Percentiles rank a stretch among this genome's conserved stretches.
These are phyloP conservation scores for Begonia peltatifolia DNA, from an alignment of 306 rosid genomes.

Conservation along the genomic window DNA sequence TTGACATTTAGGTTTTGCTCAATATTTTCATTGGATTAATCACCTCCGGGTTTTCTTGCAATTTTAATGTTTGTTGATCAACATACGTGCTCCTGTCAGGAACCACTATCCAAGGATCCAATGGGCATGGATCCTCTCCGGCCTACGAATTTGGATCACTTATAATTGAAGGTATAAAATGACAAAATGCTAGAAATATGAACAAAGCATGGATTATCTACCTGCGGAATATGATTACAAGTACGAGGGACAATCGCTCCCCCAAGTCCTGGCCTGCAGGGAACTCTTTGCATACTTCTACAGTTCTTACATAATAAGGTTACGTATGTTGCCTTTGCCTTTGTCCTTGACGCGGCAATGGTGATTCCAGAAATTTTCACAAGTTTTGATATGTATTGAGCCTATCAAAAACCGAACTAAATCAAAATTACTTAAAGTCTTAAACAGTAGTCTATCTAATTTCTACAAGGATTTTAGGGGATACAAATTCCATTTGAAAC, in stretches of 20 bases:
- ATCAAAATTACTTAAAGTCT: neutral
- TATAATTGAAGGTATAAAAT: too few relatives aligned
- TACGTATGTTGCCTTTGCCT: slow-evolving; percentile 96
- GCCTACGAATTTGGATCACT: slow-evolving; percentile 20
- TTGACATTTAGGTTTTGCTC: neutral
- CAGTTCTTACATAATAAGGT: slow-evolving; percentile 83
- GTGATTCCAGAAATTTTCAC: slow-evolving; percentile 84
- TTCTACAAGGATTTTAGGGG: too few relatives aligned
- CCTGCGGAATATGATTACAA: slow-evolving; percentile 90
- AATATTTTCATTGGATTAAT: neutral
- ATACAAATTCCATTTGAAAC: too few relatives aligned
- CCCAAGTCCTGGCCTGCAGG: slow-evolving; percentile 95
- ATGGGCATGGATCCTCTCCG: slow-evolving; percentile 92
- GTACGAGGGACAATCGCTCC: slow-evolving; percentile 97
- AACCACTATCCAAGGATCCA: slow-evolving; percentile 95
- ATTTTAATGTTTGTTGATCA: slow-evolving; percentile 88
- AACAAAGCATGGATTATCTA: slow-evolving; percentile 5
- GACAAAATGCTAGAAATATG: too few relatives aligned
- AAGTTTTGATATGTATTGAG: slow-evolving; percentile 72
- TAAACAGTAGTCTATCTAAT: too few relatives aligned
- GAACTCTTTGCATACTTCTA: slow-evolving; percentile 57
- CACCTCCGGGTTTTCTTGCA: slow-evolving; percentile 99
- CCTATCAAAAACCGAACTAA: slow-evolving; percentile 22
- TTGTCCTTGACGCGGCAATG: slow-evolving; percentile 91
- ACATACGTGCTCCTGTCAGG: slow-evolving; percentile 91